Conservation (phyloP, 2,329 filamentous ascomycete genomes). For the Lachnellula arida region DNA sequence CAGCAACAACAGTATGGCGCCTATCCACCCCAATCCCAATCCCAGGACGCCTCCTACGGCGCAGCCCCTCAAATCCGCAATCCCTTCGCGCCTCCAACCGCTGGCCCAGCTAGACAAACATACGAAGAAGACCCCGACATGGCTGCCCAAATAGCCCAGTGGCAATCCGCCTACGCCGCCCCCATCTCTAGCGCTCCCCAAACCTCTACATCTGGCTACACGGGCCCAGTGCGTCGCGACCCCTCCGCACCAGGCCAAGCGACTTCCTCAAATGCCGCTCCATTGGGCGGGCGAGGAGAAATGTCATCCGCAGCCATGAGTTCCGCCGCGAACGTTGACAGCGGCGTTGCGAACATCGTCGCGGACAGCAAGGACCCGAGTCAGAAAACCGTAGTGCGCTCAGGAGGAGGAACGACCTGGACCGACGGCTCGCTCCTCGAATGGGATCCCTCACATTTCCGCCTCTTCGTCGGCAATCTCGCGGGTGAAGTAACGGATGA, state of each 20-base stretch:
- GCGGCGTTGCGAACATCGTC: constrained; percentile 39
- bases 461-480: constrained; percentile 93
- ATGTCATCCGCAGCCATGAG: constrained; percentile 67
- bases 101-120: constrained; percentile 31
- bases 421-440: constrained; percentile 83
- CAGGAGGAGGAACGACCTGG: constrained; percentile 91
- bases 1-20: constrained; percentile 16
- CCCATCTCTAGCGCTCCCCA: constrained; percentile 50
- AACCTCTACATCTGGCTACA: constrained; percentile 24
- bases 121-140: constrained; percentile 68
- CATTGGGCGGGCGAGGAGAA: constrained; percentile 32
- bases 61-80: constrained; percentile 69
- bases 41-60: constrained; percentile 38
- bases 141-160: constrained; percentile 88
- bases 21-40: constrained; percentile 21
- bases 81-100: constrained; percentile 64
- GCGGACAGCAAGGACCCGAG: constrained; percentile 47
- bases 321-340: constrained; percentile 41
- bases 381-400: constrained; percentile 81
- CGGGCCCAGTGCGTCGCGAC: constrained; percentile 30
- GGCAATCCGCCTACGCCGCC: constrained; percentile 84
- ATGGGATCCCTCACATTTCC: constrained; percentile 93
- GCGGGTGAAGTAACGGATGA: constrained; percentile 98
- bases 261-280: constrained; percentile 41
- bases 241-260: constrained; percentile 37